Base-by-base conservation (phyloP, 2,329 filamentous ascomycete species). In the Penicillium sp. region DNA sequence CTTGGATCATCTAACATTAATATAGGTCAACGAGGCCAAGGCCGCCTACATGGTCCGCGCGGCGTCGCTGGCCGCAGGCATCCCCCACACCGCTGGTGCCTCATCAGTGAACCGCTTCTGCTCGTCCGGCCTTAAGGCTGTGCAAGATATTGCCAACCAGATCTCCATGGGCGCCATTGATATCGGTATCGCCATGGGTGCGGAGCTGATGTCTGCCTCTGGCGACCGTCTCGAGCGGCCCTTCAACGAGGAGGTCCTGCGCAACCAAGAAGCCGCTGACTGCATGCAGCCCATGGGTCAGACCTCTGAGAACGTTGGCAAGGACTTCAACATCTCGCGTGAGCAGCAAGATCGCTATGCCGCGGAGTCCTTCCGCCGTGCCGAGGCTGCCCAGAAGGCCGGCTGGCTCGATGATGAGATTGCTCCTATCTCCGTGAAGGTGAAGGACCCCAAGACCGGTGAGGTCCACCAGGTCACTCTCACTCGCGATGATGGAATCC, bases 241-340 rank as follows among this genome's bases (percentile, higher is more conserved):
- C 4, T 95, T 97, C 78, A 88, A 92, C 75, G 87, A 89, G 64
- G 87, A 89, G 63, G 87, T 98, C 60, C 80, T 91, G 67, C 80
- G 83, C 70, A 89, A 84, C 79, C 89, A 92, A 74, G 91, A 97
- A 73, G 85, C 92, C 0, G 78, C 78, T 49, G 94, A 98, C 79
- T 95, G 92, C 83, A 86, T 94, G 86, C 86, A 92, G 83, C 90
- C 94, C 66, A 99, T 99, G 95, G 95, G 95, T 22, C 96, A 96
- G 86, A 99, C 95, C 2, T 94, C 89, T 60, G 95, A 99, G 82
- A 98, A 98, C 74, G 92, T 99, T 31, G 92, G 89, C 69, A 87
- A 87, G 50, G 95, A 98, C 79, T 98, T 98, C 77, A 86, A 89
- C 73, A 88, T 99, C 73, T 80, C 86, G 2, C 86, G 95, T 61